These are phyloP conservation scores for Annona squamosa DNA, from an alignment of 164 flowering plant genomes.

Conservation along the genomic window DNA sequence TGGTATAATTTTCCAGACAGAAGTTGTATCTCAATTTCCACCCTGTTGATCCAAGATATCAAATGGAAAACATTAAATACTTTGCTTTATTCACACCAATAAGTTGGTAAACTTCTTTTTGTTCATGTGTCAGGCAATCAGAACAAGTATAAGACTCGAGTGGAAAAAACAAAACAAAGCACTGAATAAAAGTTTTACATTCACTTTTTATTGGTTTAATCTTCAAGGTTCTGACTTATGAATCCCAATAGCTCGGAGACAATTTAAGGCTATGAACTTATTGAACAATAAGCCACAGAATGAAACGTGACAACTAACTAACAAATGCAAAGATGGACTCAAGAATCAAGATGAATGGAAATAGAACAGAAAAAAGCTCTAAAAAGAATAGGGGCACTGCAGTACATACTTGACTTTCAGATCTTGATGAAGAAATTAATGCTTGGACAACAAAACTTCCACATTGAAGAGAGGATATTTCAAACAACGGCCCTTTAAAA, in stretches of 20 bases:
- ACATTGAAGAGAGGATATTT: conserved; percentile 61
- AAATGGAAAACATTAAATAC: neutral
- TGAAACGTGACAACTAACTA: too few relatives aligned
- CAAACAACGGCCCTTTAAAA: conserved; percentile 54
- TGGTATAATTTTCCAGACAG: neutral
- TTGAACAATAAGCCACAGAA: too few relatives aligned
- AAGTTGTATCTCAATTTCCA: neutral
- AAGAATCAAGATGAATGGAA: neutral
- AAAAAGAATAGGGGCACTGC: neutral
- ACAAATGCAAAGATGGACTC: too few relatives aligned
- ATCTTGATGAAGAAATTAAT: conserved; percentile 60
- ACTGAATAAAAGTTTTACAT: too few relatives aligned
- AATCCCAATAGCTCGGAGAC: too few relatives aligned
- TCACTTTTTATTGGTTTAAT: too few relatives aligned
- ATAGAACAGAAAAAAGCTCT: neutral
- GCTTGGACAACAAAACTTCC: conserved; percentile 89
- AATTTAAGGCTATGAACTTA: too few relatives aligned
- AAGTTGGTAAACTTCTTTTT: too few relatives aligned
- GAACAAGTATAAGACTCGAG: too few relatives aligned
- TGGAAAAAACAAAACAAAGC: too few relatives aligned
- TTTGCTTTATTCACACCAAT: neutral
- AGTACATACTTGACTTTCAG: conserved; percentile 55
- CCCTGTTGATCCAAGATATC: neutral
- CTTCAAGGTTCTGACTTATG: too few relatives aligned
- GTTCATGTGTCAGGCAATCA: too few relatives aligned